phyloP scores from a whole-genome alignment of 2,329 filamentous ascomycete genomes.

The Hypomyces perniciosus region DNA sequence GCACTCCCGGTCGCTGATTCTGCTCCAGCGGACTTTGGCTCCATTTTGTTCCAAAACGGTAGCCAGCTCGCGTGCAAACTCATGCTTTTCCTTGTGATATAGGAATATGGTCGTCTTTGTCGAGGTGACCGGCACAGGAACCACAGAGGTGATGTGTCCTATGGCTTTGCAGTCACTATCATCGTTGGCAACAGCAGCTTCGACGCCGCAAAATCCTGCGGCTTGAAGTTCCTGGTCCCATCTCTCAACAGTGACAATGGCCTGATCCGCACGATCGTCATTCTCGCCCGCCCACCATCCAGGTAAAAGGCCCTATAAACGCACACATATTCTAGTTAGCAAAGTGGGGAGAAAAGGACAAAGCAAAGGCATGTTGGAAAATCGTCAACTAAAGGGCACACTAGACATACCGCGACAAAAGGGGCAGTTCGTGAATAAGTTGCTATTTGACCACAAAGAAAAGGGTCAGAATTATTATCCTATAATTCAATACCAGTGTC shows the following conservation, averaged over 20 bases:
- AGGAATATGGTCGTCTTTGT: not conserved
- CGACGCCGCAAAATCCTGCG: slow-evolving; percentile 8
- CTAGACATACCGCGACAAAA: no score
- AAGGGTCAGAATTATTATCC: not conserved
- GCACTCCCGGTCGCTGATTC: not conserved
- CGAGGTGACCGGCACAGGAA: no score
- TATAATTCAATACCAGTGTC: not conserved
- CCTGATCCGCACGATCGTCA: not conserved
- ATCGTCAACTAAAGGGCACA: not conserved
- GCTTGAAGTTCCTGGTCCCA: slow-evolving; percentile 6
- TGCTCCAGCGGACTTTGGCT: slow-evolving; percentile 4
- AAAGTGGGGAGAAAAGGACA: not conserved
- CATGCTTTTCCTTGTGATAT: slow-evolving; percentile 6
- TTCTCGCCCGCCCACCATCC: not conserved
- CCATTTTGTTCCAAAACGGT: not conserved
- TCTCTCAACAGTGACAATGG: not conserved
- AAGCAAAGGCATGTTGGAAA: not conserved
- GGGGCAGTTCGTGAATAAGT: no score
- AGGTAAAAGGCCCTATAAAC: not conserved
- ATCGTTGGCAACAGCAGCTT: slow-evolving; percentile 8
- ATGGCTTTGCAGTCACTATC: slow-evolving; percentile 2
- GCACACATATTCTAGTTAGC: not conserved
- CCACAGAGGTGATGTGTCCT: not conserved
- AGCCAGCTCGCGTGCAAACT: slow-evolving; percentile 9
- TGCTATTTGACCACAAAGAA: not conserved